Base-by-base conservation (phyloP, 352 stramenopile species). In the Pilasporangium apinafurcum region DNA sequence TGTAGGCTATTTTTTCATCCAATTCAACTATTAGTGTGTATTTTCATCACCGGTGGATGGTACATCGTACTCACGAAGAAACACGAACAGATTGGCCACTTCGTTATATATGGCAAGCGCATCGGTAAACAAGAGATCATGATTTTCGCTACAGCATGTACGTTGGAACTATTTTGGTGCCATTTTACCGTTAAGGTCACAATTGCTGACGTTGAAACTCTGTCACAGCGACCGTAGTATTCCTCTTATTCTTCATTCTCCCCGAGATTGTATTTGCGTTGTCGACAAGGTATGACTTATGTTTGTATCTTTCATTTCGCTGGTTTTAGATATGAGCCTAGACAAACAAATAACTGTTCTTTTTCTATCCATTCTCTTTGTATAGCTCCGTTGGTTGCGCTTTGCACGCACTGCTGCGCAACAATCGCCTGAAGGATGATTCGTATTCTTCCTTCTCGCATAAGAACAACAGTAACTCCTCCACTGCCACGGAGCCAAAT, bases 181-280 rank as follows among this genome's bases (percentile, higher is more conserved):
- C n/a, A n/a, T n/a, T n/a, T n/a, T n/a, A n/a, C n/a, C n/a, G n/a
- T n/a, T n/a, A n/a, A n/a, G n/a, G n/a, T n/a, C n/a, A n/a, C n/a
- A n/a, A n/a, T n/a, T n/a, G n/a, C n/a, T n/a, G n/a, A n/a, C n/a
- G n/a, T n/a, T n/a, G n/a, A n/a, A n/a, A n/a, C n/a, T n/a, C n/a
- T n/a, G n/a, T n/a, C 41, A 22, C 49, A 84, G 74, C 71, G 14
- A 84, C 74, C 9, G 63, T 81, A 45, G 64, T 86, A 31, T 86
- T 86, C 44, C 53, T 86, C 26, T 59, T 86, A 18, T 83, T 84
- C 59, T 84, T 84, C 55, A 78, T 86, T 30, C 52, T 86, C 17
- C 74, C 74, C 17, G 79, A 62, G 8, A 77, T 86, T 39, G 48
- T 86, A 41, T 83, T 86, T 42, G 72, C 70, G 35, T 49, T 86